phyloP scores from a whole-genome alignment of 2,329 filamentous ascomycete genomes.

The Aspergillus versicolor region DNA sequence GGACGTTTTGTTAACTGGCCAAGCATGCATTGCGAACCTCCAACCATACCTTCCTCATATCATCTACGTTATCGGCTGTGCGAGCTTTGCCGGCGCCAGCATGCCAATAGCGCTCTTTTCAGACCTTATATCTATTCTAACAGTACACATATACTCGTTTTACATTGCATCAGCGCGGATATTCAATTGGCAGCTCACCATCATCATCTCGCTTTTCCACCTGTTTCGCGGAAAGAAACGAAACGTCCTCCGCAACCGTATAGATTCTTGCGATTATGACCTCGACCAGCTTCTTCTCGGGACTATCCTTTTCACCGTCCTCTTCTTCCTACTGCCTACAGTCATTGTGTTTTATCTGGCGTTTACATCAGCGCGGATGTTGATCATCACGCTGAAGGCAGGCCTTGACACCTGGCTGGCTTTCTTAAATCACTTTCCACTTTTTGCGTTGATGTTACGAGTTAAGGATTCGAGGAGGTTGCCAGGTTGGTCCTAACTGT shows the following conservation, averaged over 20 bases:
- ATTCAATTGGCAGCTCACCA: conserved; percentile 97
- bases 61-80: conserved; percentile 90
- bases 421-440: conserved; percentile 93
- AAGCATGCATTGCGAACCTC: conserved; percentile 73
- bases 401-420: conserved; percentile 87
- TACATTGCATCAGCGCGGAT: conserved; percentile 96
- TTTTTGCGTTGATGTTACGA: conserved; percentile 94
- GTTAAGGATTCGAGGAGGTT: conserved; percentile 89
- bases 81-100: conserved; percentile 91
- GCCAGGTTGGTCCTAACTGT: conserved; percentile 59
- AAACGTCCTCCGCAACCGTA: conserved; percentile 93
- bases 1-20: conserved; percentile 2
- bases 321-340: conserved; percentile 92
- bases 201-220: conserved; percentile 96
- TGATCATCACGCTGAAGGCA: conserved; percentile 90
- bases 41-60: conserved; percentile 79
- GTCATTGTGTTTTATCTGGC: conserved; percentile 96
- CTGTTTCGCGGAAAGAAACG: conserved; percentile 97
- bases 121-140: conserved; percentile 85
- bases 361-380: conserved; percentile 91
- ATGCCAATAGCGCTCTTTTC: conserved; percentile 97
- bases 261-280: conserved; percentile 98
- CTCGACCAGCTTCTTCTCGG: conserved; percentile 93
- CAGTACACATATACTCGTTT: conserved; percentile 95
- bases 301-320: conserved; percentile 91